Evolutionary conservation across 805 yeast genomes (phyloP).

Genomic region (Maudiozyma saulgeensis): DNA sequence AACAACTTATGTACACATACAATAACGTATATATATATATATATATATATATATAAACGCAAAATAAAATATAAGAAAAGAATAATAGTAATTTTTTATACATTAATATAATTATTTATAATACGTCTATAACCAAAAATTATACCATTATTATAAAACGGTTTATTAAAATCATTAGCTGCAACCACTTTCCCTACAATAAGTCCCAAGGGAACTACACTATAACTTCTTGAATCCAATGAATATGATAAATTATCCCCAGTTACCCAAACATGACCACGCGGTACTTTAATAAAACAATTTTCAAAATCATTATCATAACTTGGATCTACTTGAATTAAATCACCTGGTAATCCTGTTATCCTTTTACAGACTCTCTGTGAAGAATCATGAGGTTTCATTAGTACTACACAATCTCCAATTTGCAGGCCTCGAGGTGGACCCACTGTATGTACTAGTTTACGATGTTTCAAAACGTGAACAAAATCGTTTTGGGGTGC

Average conservation of each 20-base stretch:
- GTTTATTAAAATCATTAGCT: conserved; percentile 47
- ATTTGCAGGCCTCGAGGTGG: conserved; percentile 53
- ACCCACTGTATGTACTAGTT: conserved; percentile 6
- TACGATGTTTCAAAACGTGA: conserved; percentile 53
- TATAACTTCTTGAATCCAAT: conserved; percentile 80
- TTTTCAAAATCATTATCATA: conserved; percentile 22
- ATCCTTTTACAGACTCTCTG: conserved; percentile 86
- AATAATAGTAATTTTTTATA: background rate
- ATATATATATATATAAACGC: background rate
- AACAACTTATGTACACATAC: background rate
- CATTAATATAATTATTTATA: conserved; percentile 37
- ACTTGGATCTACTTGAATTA: conserved; percentile 73
- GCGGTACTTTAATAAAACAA: conserved; percentile 68
- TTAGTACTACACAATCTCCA: conserved; percentile 84
- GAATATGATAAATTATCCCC: conserved; percentile 89
- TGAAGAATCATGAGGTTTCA: conserved; percentile 81
- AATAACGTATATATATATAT: background rate
- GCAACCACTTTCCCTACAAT: conserved; percentile 81
- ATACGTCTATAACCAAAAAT: conserved; percentile 50
- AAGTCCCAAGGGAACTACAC: conserved; percentile 81
- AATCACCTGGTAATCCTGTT: conserved; percentile 94
- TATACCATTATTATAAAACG: conserved; percentile 29
- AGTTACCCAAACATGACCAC: conserved; percentile 94
- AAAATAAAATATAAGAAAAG: background rate
- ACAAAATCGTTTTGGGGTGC: conserved; percentile 69